A percentile compares a stretch with the other conserved stretches of the same genome.
Conservation (phyloP, 2,329 filamentous ascomycete species). For the Ophiocordyceps robertsii region DNA sequence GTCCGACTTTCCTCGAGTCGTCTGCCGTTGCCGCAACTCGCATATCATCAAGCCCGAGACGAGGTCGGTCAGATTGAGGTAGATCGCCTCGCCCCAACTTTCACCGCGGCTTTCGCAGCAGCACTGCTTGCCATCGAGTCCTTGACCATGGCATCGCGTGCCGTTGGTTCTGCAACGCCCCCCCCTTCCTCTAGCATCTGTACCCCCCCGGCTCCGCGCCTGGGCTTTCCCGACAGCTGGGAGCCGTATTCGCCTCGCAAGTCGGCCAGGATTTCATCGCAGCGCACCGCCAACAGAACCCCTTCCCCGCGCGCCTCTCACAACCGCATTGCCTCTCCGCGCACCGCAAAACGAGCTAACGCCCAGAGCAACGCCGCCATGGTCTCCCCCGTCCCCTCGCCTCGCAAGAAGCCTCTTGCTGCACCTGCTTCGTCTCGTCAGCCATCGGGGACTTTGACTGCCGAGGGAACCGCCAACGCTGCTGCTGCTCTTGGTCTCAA, state of each 20-base stretch:
- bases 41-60: too few species aligned
- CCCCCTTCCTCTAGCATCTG: constrained; percentile 43
- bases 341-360: constrained; percentile 17
- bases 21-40: too few species aligned
- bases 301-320: constrained; percentile 35
- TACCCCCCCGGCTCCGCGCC: constrained; percentile 56
- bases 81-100: not conserved
- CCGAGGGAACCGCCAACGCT: constrained; percentile 27
- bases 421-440: constrained; percentile 33
- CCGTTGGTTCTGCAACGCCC: constrained; percentile 36
- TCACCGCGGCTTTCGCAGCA: not conserved
- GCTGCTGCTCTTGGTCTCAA: constrained; percentile 26
- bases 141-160: constrained; percentile 13
- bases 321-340: constrained; percentile 18
- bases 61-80: not conserved
- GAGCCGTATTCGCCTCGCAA: constrained; percentile 62
- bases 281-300: constrained; percentile 37
- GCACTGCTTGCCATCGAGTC: not conserved
- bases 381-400: constrained; percentile 30
- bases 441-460: constrained; percentile 29
- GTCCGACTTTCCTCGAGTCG: too few species aligned
- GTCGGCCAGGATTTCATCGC: constrained; percentile 49
- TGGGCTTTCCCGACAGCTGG: constrained; percentile 55
- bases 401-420: constrained; percentile 36
- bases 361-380: constrained; percentile 16